Conservation (phyloP, 495 filamentous ascomycete species). For the Echria macrotheca region DNA sequence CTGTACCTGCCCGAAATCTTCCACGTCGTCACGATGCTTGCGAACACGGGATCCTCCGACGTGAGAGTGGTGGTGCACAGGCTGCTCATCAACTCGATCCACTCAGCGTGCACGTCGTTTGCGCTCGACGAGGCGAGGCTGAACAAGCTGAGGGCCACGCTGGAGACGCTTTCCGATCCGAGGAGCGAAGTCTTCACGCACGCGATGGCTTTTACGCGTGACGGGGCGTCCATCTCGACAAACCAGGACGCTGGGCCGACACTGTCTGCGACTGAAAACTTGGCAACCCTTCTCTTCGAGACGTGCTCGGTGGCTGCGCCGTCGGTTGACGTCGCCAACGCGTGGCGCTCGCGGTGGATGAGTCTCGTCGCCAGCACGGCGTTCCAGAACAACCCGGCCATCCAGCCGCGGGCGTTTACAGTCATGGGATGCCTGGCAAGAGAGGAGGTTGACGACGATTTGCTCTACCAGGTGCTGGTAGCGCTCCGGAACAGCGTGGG, state of each 20-base stretch:
- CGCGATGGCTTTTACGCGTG: conserved; percentile 30
- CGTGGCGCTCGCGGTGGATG: conserved; percentile 69
- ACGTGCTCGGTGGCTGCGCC: conserved; percentile 57
- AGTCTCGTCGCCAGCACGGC: conserved; percentile 63
- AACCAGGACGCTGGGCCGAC: conserved; percentile 43
- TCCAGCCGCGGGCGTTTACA: conserved; percentile 61
- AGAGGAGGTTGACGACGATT: conserved; percentile 62
- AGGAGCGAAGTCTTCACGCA: conserved; percentile 44
- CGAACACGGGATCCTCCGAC: conserved; percentile 53
- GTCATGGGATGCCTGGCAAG: conserved; percentile 64
- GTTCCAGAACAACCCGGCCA: conserved; percentile 65
- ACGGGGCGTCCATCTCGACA: conserved; percentile 41
- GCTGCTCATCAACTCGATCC: conserved; percentile 57
- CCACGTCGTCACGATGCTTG: conserved; percentile 61
- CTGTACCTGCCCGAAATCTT: conserved; percentile 61
- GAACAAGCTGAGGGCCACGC: conserved; percentile 46
- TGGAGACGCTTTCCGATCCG: conserved; percentile 52
- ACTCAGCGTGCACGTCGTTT: conserved; percentile 60
- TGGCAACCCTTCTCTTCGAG: conserved; percentile 53
- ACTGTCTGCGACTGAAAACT: conserved; percentile 47
- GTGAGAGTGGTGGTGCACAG: conserved; percentile 53
- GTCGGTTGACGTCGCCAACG: conserved; percentile 57
- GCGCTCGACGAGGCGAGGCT: conserved; percentile 49
- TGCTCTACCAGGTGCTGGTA: conserved; percentile 64
- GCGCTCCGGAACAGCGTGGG: conserved; percentile 54